Evolutionary conservation across 768 basidiomycete species (phyloP), one percentile per base, ranked within the genome.

Genomic region (Dendrothele bispora): DNA sequence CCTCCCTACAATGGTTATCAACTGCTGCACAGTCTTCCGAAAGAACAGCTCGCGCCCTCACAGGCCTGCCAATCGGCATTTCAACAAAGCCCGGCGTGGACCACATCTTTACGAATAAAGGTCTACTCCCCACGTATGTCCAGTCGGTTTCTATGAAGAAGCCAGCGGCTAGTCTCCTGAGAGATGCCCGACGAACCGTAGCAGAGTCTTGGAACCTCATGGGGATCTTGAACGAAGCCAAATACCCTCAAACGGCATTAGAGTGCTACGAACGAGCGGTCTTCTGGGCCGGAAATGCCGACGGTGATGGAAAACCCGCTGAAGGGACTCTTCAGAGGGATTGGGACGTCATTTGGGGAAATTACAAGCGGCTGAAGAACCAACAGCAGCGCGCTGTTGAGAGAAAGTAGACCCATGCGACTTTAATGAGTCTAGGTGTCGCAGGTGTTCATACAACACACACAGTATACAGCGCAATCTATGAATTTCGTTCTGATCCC

Each of bases 191-290:
- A 14, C 71, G 85, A 37, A 80, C 84, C 22, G 82, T 86, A 14
- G 83, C 84, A 1, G 84, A 88, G 62, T 80, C 86, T 5, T 90
- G 86, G 86, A 84, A 80, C 58, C 66, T 90, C 51, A 70, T 83
- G 61, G 88, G 88, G 11, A 67, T 88, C 32, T 65, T 91, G 7
- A 70, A 73, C n/a, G 84, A 88, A 57, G 36, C 54, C 26, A 52
- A 54, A 54, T 54, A 66, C 39, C 64, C 66, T n/a, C 55, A 52
- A 36, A 55, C 50, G 27, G 84, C 84, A 7, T 59, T 86, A 6
- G 69, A 74, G 36, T 88, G 82, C 60, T 91, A 85, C 56, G 78
- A 83, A 55, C 78, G 82, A 10, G 88, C 88, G 17, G 64, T 88
- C 35, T 75, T 69, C 11, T 88, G 88, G 85, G 81, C 82, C 12